These are phyloP conservation scores for Diaporthe longicolla DNA, from an alignment of 2,329 filamentous ascomycete genomes.

Conservation along the genomic window DNA sequence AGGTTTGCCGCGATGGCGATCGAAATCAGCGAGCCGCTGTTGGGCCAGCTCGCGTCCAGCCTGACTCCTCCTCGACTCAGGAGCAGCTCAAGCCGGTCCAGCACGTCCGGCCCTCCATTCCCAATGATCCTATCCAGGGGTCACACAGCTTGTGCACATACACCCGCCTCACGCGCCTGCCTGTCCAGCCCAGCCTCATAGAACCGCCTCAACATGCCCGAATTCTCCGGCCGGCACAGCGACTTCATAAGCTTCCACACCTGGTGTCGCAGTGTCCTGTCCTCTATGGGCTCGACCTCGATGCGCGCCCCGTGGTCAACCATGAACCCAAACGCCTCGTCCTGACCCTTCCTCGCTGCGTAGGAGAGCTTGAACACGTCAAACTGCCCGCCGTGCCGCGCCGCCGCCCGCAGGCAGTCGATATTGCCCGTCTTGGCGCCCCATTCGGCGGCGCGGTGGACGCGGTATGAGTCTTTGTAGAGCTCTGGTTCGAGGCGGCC, in stretches of 20 bases:
- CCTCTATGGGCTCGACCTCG: slow-evolving; percentile 1
- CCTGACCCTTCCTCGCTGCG: background rate
- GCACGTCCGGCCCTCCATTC: background rate
- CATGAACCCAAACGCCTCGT: background rate
- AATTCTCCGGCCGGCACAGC: background rate
- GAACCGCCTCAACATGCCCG: background rate
- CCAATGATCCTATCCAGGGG: background rate
- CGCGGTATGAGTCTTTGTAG: background rate
- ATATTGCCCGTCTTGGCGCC: background rate
- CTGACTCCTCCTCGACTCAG: background rate
- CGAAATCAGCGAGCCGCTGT: background rate
- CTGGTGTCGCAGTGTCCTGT: slow-evolving; percentile 2
- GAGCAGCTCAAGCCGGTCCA: background rate
- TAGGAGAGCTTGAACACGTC: slow-evolving; percentile 6
- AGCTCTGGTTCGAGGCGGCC: background rate
- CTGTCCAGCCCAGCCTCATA: background rate
- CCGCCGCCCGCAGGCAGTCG: background rate
- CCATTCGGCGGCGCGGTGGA: background rate
- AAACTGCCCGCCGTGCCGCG: background rate
- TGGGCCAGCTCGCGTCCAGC: background rate
- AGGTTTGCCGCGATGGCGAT: background rate
- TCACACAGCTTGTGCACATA: slow-evolving; percentile 2
- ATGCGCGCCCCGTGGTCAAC: background rate
- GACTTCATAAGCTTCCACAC: background rate
- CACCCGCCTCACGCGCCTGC: background rate